Evolutionary conservation across 345 rosid genomes (phyloP).

Genomic region (Sonneratia caseolaris): DNA sequence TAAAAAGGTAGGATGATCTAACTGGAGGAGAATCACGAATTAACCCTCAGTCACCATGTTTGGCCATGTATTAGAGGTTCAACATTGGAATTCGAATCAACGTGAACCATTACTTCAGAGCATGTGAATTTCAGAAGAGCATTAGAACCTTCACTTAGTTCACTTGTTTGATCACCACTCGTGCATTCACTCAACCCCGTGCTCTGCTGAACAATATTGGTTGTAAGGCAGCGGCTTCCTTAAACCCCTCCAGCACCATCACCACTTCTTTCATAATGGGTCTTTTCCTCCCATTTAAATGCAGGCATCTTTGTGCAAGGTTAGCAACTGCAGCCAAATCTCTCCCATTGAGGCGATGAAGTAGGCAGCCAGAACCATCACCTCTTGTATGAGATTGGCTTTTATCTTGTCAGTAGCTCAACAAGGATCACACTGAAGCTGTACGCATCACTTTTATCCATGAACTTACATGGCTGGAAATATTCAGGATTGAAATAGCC

Average conservation of each 20-base stretch:
- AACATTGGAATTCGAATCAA: no score
- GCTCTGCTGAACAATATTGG: no score
- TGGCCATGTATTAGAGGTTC: no score
- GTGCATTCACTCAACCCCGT: no score
- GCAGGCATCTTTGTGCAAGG: constrained; percentile 10
- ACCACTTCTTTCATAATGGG: constrained; percentile 14
- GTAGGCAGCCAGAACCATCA: not conserved
- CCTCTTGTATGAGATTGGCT: not conserved
- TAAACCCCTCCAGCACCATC: constrained; percentile 7
- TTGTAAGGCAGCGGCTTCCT: no score
- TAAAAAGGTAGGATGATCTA: no score
- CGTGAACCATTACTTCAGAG: no score
- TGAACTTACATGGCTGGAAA: constrained; percentile 6
- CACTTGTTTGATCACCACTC: no score
- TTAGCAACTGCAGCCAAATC: not conserved
- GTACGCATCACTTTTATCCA: constrained; percentile 12
- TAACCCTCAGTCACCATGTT: no score
- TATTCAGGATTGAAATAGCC: constrained; percentile 9
- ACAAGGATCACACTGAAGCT: constrained; percentile 3
- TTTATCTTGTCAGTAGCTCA: constrained; percentile 6
- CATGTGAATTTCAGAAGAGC: no score
- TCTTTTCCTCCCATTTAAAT: constrained; percentile 6
- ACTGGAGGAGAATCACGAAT: no score
- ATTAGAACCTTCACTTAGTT: no score
- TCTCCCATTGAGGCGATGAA: constrained; percentile 9